phyloP scores from a whole-genome alignment of 148 eudicot genomes.

The Heliosperma pusillum region DNA sequence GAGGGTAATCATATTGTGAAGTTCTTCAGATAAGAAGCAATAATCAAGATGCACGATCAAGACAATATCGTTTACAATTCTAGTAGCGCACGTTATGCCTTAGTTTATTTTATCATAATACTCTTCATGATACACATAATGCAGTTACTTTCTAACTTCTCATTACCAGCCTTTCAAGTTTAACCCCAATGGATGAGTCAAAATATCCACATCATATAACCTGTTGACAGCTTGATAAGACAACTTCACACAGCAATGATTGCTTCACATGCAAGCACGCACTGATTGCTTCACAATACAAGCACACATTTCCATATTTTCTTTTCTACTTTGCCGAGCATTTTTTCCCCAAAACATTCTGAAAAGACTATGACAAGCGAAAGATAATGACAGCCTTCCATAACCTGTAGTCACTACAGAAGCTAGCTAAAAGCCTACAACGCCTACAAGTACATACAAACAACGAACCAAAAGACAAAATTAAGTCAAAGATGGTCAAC shows the following conservation, averaged over 20 bases:
- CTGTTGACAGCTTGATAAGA: neutral
- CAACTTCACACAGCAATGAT: neutral
- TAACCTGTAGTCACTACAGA: neutral
- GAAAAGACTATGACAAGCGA: neutral
- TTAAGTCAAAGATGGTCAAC: constrained; percentile 26
- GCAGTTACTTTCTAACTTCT: neutral
- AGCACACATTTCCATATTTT: neutral
- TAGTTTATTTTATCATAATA: neutral
- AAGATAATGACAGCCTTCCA: neutral
- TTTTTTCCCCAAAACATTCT: neutral
- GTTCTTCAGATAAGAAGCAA: neutral
- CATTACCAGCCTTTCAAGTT: neutral
- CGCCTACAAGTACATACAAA: neutral
- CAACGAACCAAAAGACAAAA: neutral
- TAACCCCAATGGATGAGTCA: neutral
- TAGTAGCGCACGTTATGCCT: neutral
- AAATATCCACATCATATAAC: neutral
- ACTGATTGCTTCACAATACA: neutral
- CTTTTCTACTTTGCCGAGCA: neutral
- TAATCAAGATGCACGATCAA: neutral
- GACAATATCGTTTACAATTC: neutral
- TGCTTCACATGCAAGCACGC: neutral
- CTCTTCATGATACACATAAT: neutral
- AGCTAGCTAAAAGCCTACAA: neutral
- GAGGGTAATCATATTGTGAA: neutral